These are phyloP conservation scores for Apiospora marii DNA, from an alignment of 2,329 filamentous ascomycete genomes.

Conservation along the genomic window DNA sequence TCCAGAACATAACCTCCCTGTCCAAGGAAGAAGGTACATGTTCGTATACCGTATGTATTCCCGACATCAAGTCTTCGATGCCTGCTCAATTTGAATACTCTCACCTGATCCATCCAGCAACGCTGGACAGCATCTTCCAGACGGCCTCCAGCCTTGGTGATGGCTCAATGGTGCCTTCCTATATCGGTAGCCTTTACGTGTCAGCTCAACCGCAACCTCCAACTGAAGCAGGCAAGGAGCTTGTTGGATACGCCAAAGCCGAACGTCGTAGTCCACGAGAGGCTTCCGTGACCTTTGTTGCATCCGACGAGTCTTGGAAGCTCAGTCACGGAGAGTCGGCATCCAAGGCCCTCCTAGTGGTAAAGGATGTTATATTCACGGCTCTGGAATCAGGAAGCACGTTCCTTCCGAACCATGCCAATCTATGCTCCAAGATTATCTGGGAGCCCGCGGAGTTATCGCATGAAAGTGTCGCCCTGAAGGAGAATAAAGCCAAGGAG, in stretches of 20 bases:
- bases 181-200: constrained; percentile 55
- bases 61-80: constrained; percentile 61
- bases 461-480: background rate
- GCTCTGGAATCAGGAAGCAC: constrained; percentile 41
- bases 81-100: constrained; percentile 60
- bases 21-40: constrained; percentile 45
- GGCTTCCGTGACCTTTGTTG: constrained; percentile 52
- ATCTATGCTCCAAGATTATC: constrained; percentile 56
- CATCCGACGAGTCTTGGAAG: constrained; percentile 46
- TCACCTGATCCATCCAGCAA: constrained; percentile 65
- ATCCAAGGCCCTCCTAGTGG: constrained; percentile 46
- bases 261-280: constrained; percentile 45
- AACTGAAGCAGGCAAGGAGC: constrained; percentile 42
- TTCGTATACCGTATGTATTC: constrained; percentile 50
- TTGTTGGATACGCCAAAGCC: constrained; percentile 52
- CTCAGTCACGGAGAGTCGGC: background rate
- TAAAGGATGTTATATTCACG: constrained; percentile 55
- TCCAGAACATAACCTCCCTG: constrained; percentile 54
- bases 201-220: constrained; percentile 45
- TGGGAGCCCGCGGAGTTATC: constrained; percentile 45
- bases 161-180: constrained; percentile 58
- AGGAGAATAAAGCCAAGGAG: background rate
- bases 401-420: constrained; percentile 58
- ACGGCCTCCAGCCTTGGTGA: constrained; percentile 55
- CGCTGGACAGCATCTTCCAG: constrained; percentile 65